Base-by-base conservation (phyloP, 2,329 filamentous ascomycete genomes). In the Diaporthe vaccinii region DNA sequence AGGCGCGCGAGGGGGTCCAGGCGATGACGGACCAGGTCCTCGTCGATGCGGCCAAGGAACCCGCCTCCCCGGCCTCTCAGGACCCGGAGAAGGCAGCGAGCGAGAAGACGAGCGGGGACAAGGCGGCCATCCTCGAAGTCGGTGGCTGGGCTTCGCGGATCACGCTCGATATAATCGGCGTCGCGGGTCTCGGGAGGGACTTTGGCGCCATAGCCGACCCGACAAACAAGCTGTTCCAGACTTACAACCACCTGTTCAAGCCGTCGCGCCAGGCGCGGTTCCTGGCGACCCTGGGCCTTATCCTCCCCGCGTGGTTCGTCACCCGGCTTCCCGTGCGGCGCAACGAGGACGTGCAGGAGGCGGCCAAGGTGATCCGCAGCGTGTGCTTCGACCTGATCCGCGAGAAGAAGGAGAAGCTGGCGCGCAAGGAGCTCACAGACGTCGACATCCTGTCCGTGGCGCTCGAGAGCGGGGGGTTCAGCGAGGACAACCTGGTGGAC, bases 401-500 rank as follows among this genome's bases (percentile, higher is more conserved):
- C 1, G 86, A 92, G 76, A 98, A 97, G 86, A 92, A 93, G 79
- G 86, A 82, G 57, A 87, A 85, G 79, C 80, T 87, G 59, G 84
- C 82, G 49, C 84, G 85, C 76, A 87, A 88, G 75, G 85, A 89
- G 75, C 83, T 84, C 34, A 84, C 84, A 1, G 91, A 92, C 61
- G 83, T 90, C 10, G 95, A 98, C 82, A 97, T 98, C 75, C 86
- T 98, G 46, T 95, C 93, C 1, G 93, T 96, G 0, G 95, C 95
- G 22, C 86, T 98, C 65, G 90, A 93, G 81, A 95, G 92, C 53
- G 94, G 93, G 62, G 91, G 88, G 8, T 97, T 97, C 84, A 89
- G 85, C 17, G 94, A 97, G 77, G 93, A 95, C 67, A 91, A 95
- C 76, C 89, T 98, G n/a, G 90, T 95, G 49, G 93, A 97, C 82